phyloP scores from a whole-genome alignment of 2,329 filamentous ascomycete species.

The Plectosphaerella sp. region DNA sequence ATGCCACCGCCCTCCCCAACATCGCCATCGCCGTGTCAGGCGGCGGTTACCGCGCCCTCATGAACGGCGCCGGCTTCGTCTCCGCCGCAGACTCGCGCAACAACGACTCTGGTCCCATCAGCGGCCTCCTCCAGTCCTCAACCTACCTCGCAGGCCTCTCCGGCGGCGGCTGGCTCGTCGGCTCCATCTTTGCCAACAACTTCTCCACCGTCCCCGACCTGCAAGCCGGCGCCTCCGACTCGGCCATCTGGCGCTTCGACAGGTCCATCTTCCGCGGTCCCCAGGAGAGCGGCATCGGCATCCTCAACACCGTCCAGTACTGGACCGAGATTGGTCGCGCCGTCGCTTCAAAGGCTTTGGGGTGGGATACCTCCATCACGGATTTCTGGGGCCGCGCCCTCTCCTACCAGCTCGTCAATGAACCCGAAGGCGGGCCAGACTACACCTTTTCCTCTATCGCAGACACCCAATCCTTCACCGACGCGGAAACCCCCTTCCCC shows the following conservation, averaged over 20 bases:
- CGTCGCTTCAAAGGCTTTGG: slow-evolving; percentile 32
- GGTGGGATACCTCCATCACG: slow-evolving; percentile 62
- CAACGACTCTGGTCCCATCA: slow-evolving; percentile 62
- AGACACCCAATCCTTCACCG: slow-evolving; percentile 32
- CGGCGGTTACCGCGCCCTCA: slow-evolving; percentile 72
- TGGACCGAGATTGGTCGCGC: slow-evolving; percentile 29
- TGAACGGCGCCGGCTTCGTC: slow-evolving; percentile 74
- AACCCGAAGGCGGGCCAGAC: slow-evolving; percentile 64
- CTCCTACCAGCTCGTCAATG: slow-evolving; percentile 77
- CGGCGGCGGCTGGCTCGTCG: slow-evolving; percentile 79
- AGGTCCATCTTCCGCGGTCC: slow-evolving; percentile 36
- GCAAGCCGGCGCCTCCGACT: slow-evolving; percentile 32
- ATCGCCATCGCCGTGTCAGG: slow-evolving; percentile 72
- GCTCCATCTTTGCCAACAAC: slow-evolving; percentile 81
- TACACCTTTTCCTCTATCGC: slow-evolving; percentile 76
- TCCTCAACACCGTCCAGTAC: slow-evolving; percentile 25
- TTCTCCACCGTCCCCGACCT: slow-evolving; percentile 65
- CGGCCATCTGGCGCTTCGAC: slow-evolving; percentile 34
- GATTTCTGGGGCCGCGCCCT: slow-evolving; percentile 82
- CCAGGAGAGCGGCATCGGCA: slow-evolving; percentile 25
- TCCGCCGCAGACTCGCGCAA: slow-evolving; percentile 77
- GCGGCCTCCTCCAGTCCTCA: slow-evolving; percentile 73
- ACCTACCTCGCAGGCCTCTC: slow-evolving; percentile 81
- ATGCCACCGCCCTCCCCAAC: slow-evolving; percentile 50
- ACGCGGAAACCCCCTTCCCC: slow-evolving; percentile 40